Evolutionary conservation across 495 filamentous ascomycete genomes (phyloP).

Genomic region (Podospora pseudoanserina): DNA sequence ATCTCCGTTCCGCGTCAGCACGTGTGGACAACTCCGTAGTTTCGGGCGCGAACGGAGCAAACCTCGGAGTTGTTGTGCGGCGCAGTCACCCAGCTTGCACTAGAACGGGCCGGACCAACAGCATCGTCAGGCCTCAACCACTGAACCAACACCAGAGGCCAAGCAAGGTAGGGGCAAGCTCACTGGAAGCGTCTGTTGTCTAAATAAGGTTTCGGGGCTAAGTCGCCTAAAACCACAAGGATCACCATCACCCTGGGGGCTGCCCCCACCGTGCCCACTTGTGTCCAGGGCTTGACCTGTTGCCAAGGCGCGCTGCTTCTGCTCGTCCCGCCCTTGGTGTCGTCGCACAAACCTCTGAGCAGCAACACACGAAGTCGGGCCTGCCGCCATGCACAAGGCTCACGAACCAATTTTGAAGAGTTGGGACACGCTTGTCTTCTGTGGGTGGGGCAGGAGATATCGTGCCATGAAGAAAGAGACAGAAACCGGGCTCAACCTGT

Average conservation of each 20-base stretch:
- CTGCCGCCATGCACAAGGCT: background rate
- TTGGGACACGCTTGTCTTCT: background rate
- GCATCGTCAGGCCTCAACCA: background rate
- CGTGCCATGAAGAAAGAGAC: background rate
- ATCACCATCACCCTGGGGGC: background rate
- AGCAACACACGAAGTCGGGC: background rate
- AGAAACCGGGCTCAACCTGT: background rate
- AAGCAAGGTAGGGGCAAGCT: background rate
- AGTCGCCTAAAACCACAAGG: slow-evolving; percentile 1
- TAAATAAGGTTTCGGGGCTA: slow-evolving; percentile 27
- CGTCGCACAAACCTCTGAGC: background rate
- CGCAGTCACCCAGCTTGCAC: background rate
- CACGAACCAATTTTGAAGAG: background rate
- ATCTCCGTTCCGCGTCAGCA: background rate
- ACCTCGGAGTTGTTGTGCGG: background rate
- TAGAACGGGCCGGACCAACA: background rate
- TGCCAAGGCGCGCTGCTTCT: slow-evolving; percentile 1
- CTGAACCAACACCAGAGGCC: background rate
- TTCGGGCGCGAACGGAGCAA: background rate
- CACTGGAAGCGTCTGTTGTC: slow-evolving; percentile 14
- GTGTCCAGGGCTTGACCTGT: background rate
- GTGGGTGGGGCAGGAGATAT: background rate
- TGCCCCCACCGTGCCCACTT: background rate
- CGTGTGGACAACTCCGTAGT: background rate
- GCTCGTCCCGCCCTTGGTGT: slow-evolving; percentile 4